Evolutionary conservation across 495 filamentous ascomycete genomes (phyloP).

Genomic region (Talaromyces thailandensis): DNA sequence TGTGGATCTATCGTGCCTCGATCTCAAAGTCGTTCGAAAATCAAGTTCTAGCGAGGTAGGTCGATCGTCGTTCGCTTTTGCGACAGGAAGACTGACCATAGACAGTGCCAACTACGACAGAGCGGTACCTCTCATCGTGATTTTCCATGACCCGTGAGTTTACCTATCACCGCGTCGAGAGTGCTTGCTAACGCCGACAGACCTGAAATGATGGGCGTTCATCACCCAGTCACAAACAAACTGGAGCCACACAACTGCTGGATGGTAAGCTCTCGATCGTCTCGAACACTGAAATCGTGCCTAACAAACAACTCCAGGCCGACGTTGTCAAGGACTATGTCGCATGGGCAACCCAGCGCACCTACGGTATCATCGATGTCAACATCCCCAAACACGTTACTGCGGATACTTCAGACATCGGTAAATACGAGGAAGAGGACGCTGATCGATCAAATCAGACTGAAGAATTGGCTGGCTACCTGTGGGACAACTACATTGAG

Average conservation of each 20-base stretch:
- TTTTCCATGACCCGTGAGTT: slow-evolving; percentile 76
- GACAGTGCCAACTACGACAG: slow-evolving; percentile 44
- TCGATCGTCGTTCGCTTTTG: slow-evolving; percentile 4
- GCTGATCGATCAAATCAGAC: slow-evolving; percentile 41
- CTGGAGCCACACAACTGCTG: slow-evolving; percentile 76
- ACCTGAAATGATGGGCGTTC: slow-evolving; percentile 60
- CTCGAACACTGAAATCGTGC: no score
- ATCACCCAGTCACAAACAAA: slow-evolving; percentile 58
- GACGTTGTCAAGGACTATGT: slow-evolving; percentile 73
- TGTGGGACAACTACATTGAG: slow-evolving; percentile 98
- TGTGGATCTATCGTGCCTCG: slow-evolving; percentile 61
- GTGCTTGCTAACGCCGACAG: slow-evolving; percentile 30
- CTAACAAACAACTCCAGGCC: slow-evolving; percentile 50
- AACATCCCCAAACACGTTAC: slow-evolving; percentile 74
- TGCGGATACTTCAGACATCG: slow-evolving; percentile 13
- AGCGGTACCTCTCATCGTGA: slow-evolving; percentile 52
- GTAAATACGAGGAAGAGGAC: slow-evolving; percentile 33
- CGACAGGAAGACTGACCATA: slow-evolving; percentile 15
- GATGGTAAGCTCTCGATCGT: slow-evolving; percentile 50
- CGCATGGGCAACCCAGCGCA: slow-evolving; percentile 64
- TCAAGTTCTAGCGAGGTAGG: slow-evolving; percentile 77
- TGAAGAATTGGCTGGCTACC: slow-evolving; percentile 68
- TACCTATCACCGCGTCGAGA: not conserved
- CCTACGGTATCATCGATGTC: slow-evolving; percentile 77
- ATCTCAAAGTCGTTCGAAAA: slow-evolving; percentile 76